Percentiles rank a stretch among this genome's conserved stretches.
Conservation (phyloP, 2,329 filamentous ascomycete genomes). For the Furcasterigmium sp. region DNA sequence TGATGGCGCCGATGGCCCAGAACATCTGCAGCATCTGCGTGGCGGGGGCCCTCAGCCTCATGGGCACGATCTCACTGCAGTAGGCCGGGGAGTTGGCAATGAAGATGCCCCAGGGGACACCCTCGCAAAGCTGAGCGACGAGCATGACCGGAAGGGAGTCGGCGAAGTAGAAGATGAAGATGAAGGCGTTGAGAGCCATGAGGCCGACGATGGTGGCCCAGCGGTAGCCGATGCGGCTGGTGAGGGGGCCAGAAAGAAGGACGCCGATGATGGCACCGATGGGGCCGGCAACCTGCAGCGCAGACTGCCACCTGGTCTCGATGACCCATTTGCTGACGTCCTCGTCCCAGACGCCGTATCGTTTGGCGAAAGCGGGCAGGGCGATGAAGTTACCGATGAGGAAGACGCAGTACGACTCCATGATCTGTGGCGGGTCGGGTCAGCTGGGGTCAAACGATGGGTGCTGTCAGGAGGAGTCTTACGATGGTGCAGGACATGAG, state of each 20-base stretch:
- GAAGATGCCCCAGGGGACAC: slow-evolving; percentile 62
- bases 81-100: slow-evolving; percentile 61
- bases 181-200: slow-evolving; percentile 52
- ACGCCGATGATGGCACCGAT: slow-evolving; percentile 56
- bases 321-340: slow-evolving; percentile 31
- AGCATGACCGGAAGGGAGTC: slow-evolving; percentile 38
- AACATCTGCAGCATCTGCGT: slow-evolving; percentile 63
- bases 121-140: slow-evolving; percentile 52
- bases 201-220: slow-evolving; percentile 51
- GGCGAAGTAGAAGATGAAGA: slow-evolving; percentile 46
- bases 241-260: slow-evolving; percentile 55
- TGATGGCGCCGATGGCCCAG: slow-evolving; percentile 58
- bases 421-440: slow-evolving; percentile 38
- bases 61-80: slow-evolving; percentile 55
- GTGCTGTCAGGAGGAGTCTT: slow-evolving; percentile 17
- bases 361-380: slow-evolving; percentile 34
- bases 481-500: slow-evolving; percentile 33
- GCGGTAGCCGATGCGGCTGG: slow-evolving; percentile 53
- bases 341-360: slow-evolving; percentile 39
- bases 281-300: slow-evolving; percentile 49
- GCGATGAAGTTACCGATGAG: slow-evolving; percentile 56
- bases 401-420: slow-evolving; percentile 61
- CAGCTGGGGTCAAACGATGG: slow-evolving; percentile 5
- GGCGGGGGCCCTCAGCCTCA: slow-evolving; percentile 49
- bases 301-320: slow-evolving; percentile 50